A percentile compares a stretch with the other conserved stretches of the same genome.
Evolutionary conservation across 2,329 filamentous ascomycete genomes (phyloP).

Genomic region (Aspergillus sergii): DNA sequence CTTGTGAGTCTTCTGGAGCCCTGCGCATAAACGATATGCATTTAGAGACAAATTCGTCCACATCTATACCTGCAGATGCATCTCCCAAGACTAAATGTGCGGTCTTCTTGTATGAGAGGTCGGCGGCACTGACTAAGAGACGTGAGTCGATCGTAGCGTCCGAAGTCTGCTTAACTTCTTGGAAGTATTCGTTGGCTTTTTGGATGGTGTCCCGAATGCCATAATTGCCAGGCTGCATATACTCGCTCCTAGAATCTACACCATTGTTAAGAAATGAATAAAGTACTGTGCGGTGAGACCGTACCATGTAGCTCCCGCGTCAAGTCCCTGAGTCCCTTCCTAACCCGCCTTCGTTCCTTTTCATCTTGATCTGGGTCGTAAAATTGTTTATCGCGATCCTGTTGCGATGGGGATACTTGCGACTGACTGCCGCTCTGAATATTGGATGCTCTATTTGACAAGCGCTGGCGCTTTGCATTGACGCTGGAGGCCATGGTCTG

Average conservation of each 20-base stretch:
- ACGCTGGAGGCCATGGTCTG: constrained; percentile 40
- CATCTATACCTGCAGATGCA: constrained; percentile 73
- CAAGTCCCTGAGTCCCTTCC: constrained; percentile 71
- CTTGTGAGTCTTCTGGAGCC: constrained; percentile 59
- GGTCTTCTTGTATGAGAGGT: constrained; percentile 78
- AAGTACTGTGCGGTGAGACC: constrained; percentile 1
- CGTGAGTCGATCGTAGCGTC: constrained; percentile 90
- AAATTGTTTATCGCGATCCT: constrained; percentile 48
- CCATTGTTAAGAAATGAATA: background rate
- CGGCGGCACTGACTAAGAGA: constrained; percentile 78
- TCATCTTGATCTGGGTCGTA: constrained; percentile 85
- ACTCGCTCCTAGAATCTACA: constrained; percentile 71
- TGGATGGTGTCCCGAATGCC: constrained; percentile 68
- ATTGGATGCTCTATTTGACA: constrained; percentile 38
- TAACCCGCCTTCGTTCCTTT: constrained; percentile 70
- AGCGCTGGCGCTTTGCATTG: constrained; percentile 48
- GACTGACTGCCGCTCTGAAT: constrained; percentile 26
- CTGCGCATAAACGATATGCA: constrained; percentile 84
- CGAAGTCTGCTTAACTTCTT: constrained; percentile 78
- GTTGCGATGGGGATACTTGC: constrained; percentile 31
- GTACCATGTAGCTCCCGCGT: constrained; percentile 61
- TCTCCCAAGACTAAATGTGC: constrained; percentile 74
- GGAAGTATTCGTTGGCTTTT: constrained; percentile 66
- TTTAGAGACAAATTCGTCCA: constrained; percentile 90
- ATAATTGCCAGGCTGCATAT: constrained; percentile 65